A percentile compares a stretch with the other conserved stretches of the same genome.
These are phyloP conservation scores for Aegilops bicornis DNA, from an alignment of 176 grass and related monocot genomes.

Conservation along the genomic window DNA sequence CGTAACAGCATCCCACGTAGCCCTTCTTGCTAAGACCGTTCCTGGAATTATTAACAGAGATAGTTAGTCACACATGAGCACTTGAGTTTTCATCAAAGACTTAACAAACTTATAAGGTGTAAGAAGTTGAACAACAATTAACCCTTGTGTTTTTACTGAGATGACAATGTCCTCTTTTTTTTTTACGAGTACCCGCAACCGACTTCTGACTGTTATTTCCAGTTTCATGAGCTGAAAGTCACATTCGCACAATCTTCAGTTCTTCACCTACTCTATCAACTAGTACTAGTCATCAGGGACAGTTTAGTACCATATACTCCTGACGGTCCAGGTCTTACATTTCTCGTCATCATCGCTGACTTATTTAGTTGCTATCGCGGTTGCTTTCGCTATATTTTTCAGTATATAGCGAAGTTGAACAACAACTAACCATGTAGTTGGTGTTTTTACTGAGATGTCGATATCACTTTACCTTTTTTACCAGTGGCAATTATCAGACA, in stretches of 20 bases:
- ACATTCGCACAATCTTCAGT: not conserved
- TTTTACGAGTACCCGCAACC: not conserved
- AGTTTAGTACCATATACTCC: constrained; percentile 15
- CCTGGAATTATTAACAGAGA: constrained; percentile 7
- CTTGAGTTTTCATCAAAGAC: not conserved
- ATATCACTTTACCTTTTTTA: not conserved
- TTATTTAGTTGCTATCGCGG: not conserved
- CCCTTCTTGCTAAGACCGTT: constrained; percentile 28
- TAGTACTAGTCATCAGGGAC: not conserved
- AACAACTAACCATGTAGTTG: not conserved
- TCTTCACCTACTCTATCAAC: constrained; percentile 11
- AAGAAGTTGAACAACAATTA: not conserved
- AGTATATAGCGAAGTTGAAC: too few relatives aligned
- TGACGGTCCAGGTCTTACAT: constrained; percentile 11
- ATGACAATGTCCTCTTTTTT: not conserved
- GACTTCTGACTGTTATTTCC: not conserved
- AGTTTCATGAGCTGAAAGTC: constrained; percentile 28
- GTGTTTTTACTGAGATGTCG: not conserved
- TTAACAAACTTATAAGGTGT: not conserved
- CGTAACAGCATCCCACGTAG: constrained; percentile 32
- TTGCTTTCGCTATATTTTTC: not conserved
- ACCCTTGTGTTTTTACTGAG: not conserved
- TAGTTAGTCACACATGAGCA: not conserved
- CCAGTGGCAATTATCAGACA: too few relatives aligned
- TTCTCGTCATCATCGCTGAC: constrained; percentile 12